These are phyloP conservation scores for Vanderwaltozyma polyspora DNA, from an alignment of 805 yeast species.

Conservation along the genomic window DNA sequence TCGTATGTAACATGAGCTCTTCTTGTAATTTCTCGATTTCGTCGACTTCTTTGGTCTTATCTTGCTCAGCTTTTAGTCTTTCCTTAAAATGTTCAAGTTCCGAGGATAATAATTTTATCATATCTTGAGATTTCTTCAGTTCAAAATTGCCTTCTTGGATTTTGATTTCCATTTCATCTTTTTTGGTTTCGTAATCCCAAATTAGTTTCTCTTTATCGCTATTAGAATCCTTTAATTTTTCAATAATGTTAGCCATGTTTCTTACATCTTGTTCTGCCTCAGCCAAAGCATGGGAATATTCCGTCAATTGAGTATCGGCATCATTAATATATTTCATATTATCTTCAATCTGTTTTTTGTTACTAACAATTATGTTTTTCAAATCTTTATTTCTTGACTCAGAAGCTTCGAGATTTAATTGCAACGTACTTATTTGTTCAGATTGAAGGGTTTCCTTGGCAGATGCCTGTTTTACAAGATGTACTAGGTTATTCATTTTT, in stretches of 20 bases:
- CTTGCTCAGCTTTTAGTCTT: constrained; percentile 31
- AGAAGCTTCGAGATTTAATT: constrained; percentile 46
- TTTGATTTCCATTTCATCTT: constrained; percentile 41
- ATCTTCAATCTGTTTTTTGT: constrained; percentile 62
- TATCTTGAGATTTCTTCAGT: constrained; percentile 37
- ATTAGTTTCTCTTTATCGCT: constrained; percentile 43
- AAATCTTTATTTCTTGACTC: constrained; percentile 47
- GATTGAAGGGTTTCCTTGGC: constrained; percentile 28
- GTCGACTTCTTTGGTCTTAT: constrained; percentile 34
- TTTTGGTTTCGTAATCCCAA: constrained; percentile 41
- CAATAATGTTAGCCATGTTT: constrained; percentile 41
- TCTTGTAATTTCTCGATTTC: constrained; percentile 45
- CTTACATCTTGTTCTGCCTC: constrained; percentile 43
- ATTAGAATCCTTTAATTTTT: constrained; percentile 40
- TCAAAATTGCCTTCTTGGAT: constrained; percentile 48
- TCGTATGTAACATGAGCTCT: constrained; percentile 43
- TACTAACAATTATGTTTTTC: constrained; percentile 43
- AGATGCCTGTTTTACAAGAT: constrained; percentile 31
- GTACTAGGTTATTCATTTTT: constrained; percentile 33
- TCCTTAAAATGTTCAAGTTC: constrained; percentile 43
- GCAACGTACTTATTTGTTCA: constrained; percentile 36
- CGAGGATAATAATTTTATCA: constrained; percentile 41
- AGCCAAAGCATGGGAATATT: constrained; percentile 36
- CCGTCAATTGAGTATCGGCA: constrained; percentile 60
- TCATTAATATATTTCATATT: constrained; percentile 62